Evolutionary conservation across 257 asterid genomes (phyloP).

Genomic region (Nicotiana paniculata): DNA sequence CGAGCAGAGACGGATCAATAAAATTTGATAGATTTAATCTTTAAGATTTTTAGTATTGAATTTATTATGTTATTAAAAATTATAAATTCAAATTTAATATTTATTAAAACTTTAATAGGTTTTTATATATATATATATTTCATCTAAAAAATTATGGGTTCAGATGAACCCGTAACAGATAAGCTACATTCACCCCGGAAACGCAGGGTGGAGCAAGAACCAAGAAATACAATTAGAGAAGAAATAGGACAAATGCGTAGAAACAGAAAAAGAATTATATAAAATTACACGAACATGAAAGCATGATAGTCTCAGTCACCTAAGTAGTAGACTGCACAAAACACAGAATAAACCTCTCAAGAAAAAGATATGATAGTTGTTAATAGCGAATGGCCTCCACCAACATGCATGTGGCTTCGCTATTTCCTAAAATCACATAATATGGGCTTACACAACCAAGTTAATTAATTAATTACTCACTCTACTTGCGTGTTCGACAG

Average conservation of each 20-base stretch:
- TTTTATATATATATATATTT: too few species aligned
- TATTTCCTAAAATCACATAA: background rate
- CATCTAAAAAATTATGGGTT: too few species aligned
- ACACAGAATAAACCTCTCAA: conserved; percentile 34
- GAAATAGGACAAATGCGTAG: background rate
- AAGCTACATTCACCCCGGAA: too few species aligned
- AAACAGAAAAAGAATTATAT: background rate
- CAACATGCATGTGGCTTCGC: conserved; percentile 66
- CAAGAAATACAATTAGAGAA: background rate
- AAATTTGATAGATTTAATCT: too few species aligned
- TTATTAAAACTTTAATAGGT: too few species aligned
- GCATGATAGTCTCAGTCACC: conserved; percentile 30
- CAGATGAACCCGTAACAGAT: too few species aligned
- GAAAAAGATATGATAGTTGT: conserved; percentile 26
- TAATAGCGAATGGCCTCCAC: conserved; percentile 30
- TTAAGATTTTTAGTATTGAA: too few species aligned
- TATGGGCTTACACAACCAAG: background rate
- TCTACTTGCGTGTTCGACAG: too few species aligned
- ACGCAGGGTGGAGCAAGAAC: background rate
- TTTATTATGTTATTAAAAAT: too few species aligned
- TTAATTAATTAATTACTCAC: too few species aligned
- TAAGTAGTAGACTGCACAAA: conserved; percentile 27
- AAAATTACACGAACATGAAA: conserved; percentile 32
- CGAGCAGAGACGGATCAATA: too few species aligned
- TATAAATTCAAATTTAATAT: too few species aligned